Conservation (phyloP, 208 protist species). For the Porcisia hertigi region DNA sequence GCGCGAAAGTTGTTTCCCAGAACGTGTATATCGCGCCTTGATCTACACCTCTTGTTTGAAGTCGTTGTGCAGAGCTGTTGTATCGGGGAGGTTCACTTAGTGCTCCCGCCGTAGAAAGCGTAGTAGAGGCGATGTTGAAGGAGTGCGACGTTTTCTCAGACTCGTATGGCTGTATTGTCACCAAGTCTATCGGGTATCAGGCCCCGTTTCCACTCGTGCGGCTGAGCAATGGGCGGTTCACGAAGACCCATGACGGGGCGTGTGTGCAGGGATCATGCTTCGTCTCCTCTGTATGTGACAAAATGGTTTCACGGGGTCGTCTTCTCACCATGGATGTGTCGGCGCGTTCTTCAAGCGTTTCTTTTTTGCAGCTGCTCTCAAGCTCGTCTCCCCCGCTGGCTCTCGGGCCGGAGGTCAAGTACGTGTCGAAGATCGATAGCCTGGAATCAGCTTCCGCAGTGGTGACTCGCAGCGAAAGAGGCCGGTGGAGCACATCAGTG, state of each 20-base stretch:
- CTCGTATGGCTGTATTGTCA: conserved; percentile 56
- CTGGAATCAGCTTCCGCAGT: conserved; percentile 2
- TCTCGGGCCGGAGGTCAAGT: conserved; percentile 13
- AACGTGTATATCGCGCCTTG: background rate
- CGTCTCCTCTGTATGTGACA: conserved; percentile 9
- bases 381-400: conserved; percentile 5
- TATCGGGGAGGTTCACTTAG: too few relatives aligned
- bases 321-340: conserved; percentile 26
- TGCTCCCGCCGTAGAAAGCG: background rate
- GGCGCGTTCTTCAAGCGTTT: conserved; percentile 9
- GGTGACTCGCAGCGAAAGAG: conserved; percentile 11
- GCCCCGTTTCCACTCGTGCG: conserved; percentile 49
- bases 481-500: conserved; percentile 19
- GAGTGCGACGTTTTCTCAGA: conserved; percentile 59
- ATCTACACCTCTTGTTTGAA: background rate
- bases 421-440: conserved; percentile 19
- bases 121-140: conserved; percentile 12
- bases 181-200: conserved; percentile 44
- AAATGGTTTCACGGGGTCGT: conserved; percentile 8
- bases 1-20: background rate
- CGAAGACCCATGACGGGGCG: background rate
- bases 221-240: conserved; percentile 19
- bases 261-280: conserved; percentile 24
- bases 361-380: conserved; percentile 26
- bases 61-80: background rate